phyloP scores from a whole-genome alignment of 345 rosid species.

The Ailanthus altissimus region DNA sequence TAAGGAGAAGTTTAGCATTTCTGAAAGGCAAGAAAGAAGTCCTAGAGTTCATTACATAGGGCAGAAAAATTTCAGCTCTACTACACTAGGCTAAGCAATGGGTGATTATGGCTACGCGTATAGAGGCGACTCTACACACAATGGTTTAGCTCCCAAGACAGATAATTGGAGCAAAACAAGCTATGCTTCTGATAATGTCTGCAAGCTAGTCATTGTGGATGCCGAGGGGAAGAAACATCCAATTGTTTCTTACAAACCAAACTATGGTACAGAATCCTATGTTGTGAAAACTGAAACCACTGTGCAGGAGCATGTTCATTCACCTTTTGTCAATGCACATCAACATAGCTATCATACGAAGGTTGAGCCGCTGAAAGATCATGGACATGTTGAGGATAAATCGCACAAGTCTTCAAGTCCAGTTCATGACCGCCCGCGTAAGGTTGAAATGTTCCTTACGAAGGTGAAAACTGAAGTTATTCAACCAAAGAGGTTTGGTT shows the following conservation, averaged over 20 bases:
- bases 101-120: slow-evolving; percentile 19
- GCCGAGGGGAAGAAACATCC: slow-evolving; percentile 48
- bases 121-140: slow-evolving; percentile 21
- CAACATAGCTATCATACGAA: slow-evolving; percentile 9
- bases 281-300: slow-evolving; percentile 30
- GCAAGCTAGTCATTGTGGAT: too few relatives aligned
- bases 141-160: slow-evolving; percentile 14
- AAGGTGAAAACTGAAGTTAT: slow-evolving; percentile 36
- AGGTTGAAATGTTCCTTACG: slow-evolving; percentile 33
- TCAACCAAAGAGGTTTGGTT: slow-evolving; percentile 29
- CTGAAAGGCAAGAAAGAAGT: slow-evolving; percentile 7
- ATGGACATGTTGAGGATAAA: slow-evolving; percentile 16
- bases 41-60: slow-evolving; percentile 1
- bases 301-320: slow-evolving; percentile 17
- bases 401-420: slow-evolving; percentile 25
- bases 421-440: slow-evolving; percentile 20
- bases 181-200: too few relatives aligned
- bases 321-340: slow-evolving; percentile 23
- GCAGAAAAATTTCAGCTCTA: not conserved
- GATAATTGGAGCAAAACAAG: slow-evolving; percentile 31
- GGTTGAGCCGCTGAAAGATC: slow-evolving; percentile 14
- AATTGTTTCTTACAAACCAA: slow-evolving; percentile 12
- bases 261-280: slow-evolving; percentile 13
- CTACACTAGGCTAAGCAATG: slow-evolving; percentile 25
- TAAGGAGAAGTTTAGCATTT: slow-evolving; percentile 7